Evolutionary conservation across 2,329 filamentous ascomycete genomes (phyloP), one percentile per base, ranked within the genome.

Genomic region (Rutstroemia sydowiana): DNA sequence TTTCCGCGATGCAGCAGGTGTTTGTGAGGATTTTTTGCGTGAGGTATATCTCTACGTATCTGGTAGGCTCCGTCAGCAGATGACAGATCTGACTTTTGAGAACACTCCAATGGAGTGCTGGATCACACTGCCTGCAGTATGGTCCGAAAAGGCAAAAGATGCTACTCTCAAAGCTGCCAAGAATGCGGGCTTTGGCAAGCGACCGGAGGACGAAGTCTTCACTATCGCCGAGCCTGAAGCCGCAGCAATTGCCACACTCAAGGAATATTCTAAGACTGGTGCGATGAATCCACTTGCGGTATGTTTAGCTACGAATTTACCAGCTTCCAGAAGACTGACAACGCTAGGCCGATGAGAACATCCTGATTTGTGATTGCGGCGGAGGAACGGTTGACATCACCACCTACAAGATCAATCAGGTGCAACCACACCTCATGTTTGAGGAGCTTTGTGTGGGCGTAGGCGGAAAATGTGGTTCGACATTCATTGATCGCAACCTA

Each of bases 191-290:
- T 60, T 62, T 30, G 57, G 55, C 2, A 52, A 28, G 10, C 26
- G 55, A 8, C 14, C 41, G n/a, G 46, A 28, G 1, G 61, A 61
- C 32, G 39, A 57, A 11, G 40, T 63, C 26, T 57, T 45, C 21
- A 61, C 59, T 2, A 62, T 63, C 43, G 43, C 59, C n/a, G 61
- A 62, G 40, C 61, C 60, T 43, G 60, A 63, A 46, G 61, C 60
- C 1, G 61, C 60, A 21, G 60, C 61, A 0, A 60, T 61, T 28
- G 55, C 56, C 8, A 55, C 61, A 0, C 48, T 61, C 14, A 59
- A 55, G 26, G 54, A 48, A 16, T 57, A 28, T 37, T 18, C 54
- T 2, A 28, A 23, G 7, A 9, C 36, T n/a, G 18, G 46, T 43
- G 26, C 48, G 11, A 13, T 55, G 8, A 57, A 61, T 52, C 39